Evolutionary conservation across 192 early-diverging fungal genomes (phyloP), one percentile per base, ranked within the genome.

Genomic region (Dissophora globulifera): DNA sequence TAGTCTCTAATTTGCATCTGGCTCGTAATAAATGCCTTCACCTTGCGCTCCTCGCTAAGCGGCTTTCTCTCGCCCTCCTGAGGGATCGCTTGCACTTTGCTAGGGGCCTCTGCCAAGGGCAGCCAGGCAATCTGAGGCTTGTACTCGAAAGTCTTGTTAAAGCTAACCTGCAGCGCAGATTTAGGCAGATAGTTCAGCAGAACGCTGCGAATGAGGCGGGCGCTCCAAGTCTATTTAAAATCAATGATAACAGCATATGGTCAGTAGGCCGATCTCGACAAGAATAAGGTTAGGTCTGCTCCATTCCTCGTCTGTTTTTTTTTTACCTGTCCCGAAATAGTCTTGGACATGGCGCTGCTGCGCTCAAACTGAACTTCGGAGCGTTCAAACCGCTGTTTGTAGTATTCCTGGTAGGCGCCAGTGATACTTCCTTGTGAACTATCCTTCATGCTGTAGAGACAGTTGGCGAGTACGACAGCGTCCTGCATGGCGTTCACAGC

Each of bases 401-500:
- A 47, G 45, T 70, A 70, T 13, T 50, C 42, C 48, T 70, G 27
- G 26, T 61, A 54, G 7, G 67, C 67, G 2, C 38, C 51, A 12
- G 23, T 29, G 41, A 70, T 48, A 16, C 38, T 70, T 19, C n/a
- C n/a, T n/a, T 35, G 15, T 8, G 38, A 17, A 0, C 9, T 20
- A 31, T 56, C 35, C 7, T 19, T 15, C 27, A 68, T 68, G 12
- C 52, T 46, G 20, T 51, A 68, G 29, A 68, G 19, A 16, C 54
- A 50, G 43, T 68, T 68, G 8, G 56, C 66, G 13, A 68, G 47
- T 7, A 69, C 56, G 20, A 58, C 49, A 25, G 57, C 56, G 31
- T 69, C 66, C n/a, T 58, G 49, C 56, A 68, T 58, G 4, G 66
- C 66, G 40, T 68, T 68, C n/a, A 68, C 45, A 5, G 57, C 57